These are phyloP conservation scores for Trichoderma aggressivum DNA, from an alignment of 2,329 filamentous ascomycete species.

Conservation along the genomic window DNA sequence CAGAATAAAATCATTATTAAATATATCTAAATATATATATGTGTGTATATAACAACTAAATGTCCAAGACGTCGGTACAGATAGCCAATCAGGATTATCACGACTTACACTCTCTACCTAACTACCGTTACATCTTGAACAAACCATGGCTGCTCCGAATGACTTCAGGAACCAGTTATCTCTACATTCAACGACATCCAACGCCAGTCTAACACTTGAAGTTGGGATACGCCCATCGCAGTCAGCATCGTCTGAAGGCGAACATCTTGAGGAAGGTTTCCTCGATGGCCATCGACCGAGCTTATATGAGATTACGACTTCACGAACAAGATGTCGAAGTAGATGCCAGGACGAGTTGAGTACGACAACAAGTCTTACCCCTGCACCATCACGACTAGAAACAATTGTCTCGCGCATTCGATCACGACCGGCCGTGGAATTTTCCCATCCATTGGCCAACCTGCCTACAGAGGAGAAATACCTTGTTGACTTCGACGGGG, in stretches of 20 bases:
- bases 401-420: neutral
- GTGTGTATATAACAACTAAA: neutral
- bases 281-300: neutral
- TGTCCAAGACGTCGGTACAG: neutral
- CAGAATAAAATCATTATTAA: neutral
- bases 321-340: neutral
- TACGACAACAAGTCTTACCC: neutral
- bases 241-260: neutral
- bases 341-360: neutral
- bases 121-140: neutral
- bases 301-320: neutral
- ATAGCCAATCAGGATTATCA: neutral
- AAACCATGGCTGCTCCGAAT: neutral
- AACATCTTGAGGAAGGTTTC: neutral
- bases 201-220: neutral
- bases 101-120: neutral
- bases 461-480: constrained; percentile 46
- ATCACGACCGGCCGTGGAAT: neutral
- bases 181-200: neutral
- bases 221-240: neutral
- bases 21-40: neutral
- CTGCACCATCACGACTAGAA: neutral
- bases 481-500: constrained; percentile 67
- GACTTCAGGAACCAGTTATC: neutral
- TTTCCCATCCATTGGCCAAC: neutral